A percentile compares a stretch with the other conserved stretches of the same genome.
phyloP scores from a whole-genome alignment of 192 early-diverging fungal genomes.

The Linnemannia schmuckeri region DNA sequence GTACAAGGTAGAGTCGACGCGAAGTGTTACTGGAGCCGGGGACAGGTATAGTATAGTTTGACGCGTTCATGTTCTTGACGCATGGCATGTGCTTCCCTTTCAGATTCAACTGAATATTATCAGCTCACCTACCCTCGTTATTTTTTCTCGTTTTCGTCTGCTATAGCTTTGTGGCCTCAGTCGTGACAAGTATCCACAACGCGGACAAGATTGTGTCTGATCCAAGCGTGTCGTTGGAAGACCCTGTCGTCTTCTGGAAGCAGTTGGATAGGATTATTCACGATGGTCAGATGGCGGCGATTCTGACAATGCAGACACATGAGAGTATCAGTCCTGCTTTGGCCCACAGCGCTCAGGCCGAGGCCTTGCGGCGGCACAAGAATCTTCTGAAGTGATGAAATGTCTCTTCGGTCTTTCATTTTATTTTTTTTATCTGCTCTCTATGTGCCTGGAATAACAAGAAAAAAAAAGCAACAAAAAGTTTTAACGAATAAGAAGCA shows the following conservation, averaged over 20 bases:
- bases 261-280: slow-evolving; percentile 44
- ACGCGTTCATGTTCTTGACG: not conserved
- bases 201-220: slow-evolving; percentile 6
- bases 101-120: not conserved
- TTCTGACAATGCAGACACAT: slow-evolving; percentile 55
- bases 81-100: not conserved
- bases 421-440: not conserved
- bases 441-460: not conserved
- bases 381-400: not conserved
- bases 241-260: slow-evolving; percentile 12
- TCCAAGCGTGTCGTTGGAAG: not conserved
- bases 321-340: slow-evolving; percentile 45
- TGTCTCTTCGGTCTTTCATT: not conserved
- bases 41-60: slow-evolving; percentile 66
- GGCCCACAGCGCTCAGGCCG: slow-evolving; percentile 10
- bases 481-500: not conserved
- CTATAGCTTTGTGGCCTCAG: slow-evolving; percentile 76
- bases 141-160: slow-evolving; percentile 2
- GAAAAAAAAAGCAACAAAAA: not conserved
- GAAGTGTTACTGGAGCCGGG: slow-evolving; percentile 84
- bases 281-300: slow-evolving; percentile 47
- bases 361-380: not conserved
- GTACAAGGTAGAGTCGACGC: slow-evolving; percentile 22
- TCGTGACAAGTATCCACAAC: slow-evolving; percentile 67
- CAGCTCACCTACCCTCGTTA: slow-evolving; percentile 32